Evolutionary conservation across 2,329 filamentous ascomycete species (phyloP), one percentile per base, ranked within the genome.

Genomic region (Hypoxylon sp.): DNA sequence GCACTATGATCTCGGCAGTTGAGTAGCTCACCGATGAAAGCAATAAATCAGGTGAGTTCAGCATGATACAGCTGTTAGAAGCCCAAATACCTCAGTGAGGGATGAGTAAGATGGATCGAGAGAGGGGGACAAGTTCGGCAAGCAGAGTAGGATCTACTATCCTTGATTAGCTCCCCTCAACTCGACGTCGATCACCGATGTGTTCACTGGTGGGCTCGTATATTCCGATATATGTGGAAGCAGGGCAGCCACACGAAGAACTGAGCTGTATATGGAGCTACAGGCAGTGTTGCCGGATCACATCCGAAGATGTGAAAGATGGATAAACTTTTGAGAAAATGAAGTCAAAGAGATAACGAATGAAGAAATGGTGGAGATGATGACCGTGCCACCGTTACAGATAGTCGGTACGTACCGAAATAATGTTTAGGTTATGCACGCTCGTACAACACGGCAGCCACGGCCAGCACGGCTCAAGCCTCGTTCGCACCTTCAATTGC

Each of bases 401-500:
- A 19, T 37, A 37, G 30, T 45, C 39, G 39, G 56, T 61, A 61
- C 48, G 50, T 61, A 61, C 51, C 51, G 23, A 56, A 34, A 47
- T 61, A 56, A 43, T 41, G 48, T 51, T 55, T 39, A 57, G 54
- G 30, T 50, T 34, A 30, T 51, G 46, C 30, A 41, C 27, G 41
- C 21, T 34, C n/a, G 39, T 53, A 54, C 48, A 32, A 23, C 32
- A 48, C 27, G 45, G n/a, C 61, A n/a, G n/a, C n/a, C n/a, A n/a
- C n/a, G n/a, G n/a, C n/a, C n/a, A n/a, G n/a, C n/a, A 48, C 27
- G 45, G n/a, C 61, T 52, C 48, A 65, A 65, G 62, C 62, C 62
- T 65, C 62, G 63, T 52, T 55, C 59, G 51, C 52, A 61, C 23
- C 37, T 54, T 27, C 34, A 21, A 23, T n/a, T 50, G 52, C 52